Base-by-base conservation (phyloP, 768 basidiomycete species). In the Leccinum pellstonianum region DNA sequence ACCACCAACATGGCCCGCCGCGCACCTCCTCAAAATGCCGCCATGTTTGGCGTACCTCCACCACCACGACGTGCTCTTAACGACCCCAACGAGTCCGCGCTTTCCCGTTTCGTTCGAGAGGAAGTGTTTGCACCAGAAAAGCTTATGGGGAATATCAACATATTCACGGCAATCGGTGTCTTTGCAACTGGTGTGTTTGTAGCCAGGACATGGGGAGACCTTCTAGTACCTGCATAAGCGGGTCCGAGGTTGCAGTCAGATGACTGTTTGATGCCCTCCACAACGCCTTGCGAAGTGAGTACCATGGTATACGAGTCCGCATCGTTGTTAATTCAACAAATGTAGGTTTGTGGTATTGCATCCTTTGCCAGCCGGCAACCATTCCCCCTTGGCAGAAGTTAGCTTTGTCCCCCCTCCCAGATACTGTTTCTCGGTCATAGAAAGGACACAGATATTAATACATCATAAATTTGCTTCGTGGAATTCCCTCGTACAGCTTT, bases 111-210 rank as follows among this genome's bases (percentile, higher is more conserved):
- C 68, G 49, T 80, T 62, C 80, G 86, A 57, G 84, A 84, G 52
- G 84, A 92, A 76, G 77, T 92, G 23, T 81, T 81, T 58, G 81
- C 88, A 52, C 86, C 87, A 10, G 89, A 92, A 64, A 91, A 92
- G 72, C 66, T 87, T 15, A 77, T 81, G 12, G 91, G 91, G 59
- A 93, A 93, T 70, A 66, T 91, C 68, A 89, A 80, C 68, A 82
- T 92, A 61, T 65, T 86, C 49, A 83, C 86, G 8, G 87, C 87
- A 19, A 75, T 87, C 7, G 77, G 80, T 6, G 74, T 91, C 61
- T 93, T 93, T 66, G 74, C 84, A 25, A 88, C 83, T 29, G 89
- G 90, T 3, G 85, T 93, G 58, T 72, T 86, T 48, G 84, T 78
- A 14, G 84, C 87, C 15, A 85, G 90, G 71, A 83, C 83, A 46